Base-by-base conservation (phyloP, 148 eudicot genomes). In the Polygonum aviculare region DNA sequence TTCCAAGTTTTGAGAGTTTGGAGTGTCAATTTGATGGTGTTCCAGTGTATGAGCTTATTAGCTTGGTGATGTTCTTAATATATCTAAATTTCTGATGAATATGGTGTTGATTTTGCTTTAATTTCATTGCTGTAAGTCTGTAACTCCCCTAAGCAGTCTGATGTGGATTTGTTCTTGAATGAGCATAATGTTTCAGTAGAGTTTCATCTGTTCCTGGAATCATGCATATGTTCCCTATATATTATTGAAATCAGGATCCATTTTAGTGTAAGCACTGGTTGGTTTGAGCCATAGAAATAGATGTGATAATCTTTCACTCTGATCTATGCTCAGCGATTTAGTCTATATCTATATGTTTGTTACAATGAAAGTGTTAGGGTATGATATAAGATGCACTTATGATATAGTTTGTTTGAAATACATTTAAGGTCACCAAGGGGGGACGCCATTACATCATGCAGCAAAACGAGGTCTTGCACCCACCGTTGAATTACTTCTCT, bases 381-480 rank as follows among this genome's bases (percentile, higher is more conserved):
- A 3, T 33, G 39, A 63, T 63, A 26, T 22, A 9, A 44, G 47
- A 44, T 55, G n/a, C 26, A 14, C 76, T n/a, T 59, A 74, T 35
- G 7, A 22, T 60, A 39, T 9, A 51, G 67, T 73, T 80, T 41
- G 47, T 26, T 15, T n/a, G 14, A 40, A 22, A 41, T 50, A 74
- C 39, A 4, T 15, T 82, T 41, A 76, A 94, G 98, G 98, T 50
- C 92, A 91, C 74, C 84, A 84, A 63, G 96, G 92, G 60, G 98
- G 98, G 78, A 90, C 98, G 55, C 91, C 97, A 69, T 82, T 95
- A 75, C 98, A 95, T 87, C 97, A 95, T 86, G 98, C 98, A 72
- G 94, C 96, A 60, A 92, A 92, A 84, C 87, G 92, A 81, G 98
- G 98, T 70, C 89, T 92, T 75, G 97, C 89, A 45, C 83, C 76